Percentiles rank a stretch among this genome's conserved stretches.
Evolutionary conservation across 2,329 filamentous ascomycete species (phyloP).

Genomic region (Stemphylium beticola): DNA sequence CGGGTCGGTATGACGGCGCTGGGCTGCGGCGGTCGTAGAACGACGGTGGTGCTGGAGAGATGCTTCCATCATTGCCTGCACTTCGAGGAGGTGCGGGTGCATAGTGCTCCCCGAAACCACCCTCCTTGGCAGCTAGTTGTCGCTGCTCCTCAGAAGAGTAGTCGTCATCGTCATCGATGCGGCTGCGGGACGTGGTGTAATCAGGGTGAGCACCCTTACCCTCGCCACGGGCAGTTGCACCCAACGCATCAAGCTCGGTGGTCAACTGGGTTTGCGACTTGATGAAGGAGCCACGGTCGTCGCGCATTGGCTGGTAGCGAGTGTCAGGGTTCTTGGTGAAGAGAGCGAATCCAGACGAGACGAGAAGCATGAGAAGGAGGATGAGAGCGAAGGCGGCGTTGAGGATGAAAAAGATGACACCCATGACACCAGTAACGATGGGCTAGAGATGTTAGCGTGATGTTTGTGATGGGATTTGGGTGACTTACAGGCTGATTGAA

Average conservation of each 20-base stretch:
- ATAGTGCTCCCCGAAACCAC: conserved; percentile 51
- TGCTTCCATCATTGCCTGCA: conserved; percentile 44
- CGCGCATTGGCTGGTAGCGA: conserved; percentile 94
- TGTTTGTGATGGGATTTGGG: not conserved
- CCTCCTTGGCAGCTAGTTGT: conserved; percentile 43
- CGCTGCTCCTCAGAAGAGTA: conserved; percentile 60
- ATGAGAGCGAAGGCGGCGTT: conserved; percentile 86
- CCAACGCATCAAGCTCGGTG: conserved; percentile 88
- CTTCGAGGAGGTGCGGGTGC: conserved; percentile 54
- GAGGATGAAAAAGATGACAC: conserved; percentile 85
- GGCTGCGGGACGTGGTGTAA: conserved; percentile 52
- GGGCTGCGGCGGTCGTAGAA: conserved; percentile 45
- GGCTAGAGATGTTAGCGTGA: conserved; percentile 52
- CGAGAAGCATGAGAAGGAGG: conserved; percentile 80
- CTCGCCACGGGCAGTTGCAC: conserved; percentile 86
- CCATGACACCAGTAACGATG: conserved; percentile 85
- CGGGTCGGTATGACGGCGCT: conserved; percentile 45
- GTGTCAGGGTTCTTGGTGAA: conserved; percentile 93
- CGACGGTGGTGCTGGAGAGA: conserved; percentile 40
- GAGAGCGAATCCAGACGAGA: conserved; percentile 78
- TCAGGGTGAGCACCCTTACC: conserved; percentile 55
- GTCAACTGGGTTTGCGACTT: conserved; percentile 89
- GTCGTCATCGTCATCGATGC: conserved; percentile 75
- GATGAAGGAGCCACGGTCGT: conserved; percentile 96
- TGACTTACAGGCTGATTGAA: conserved; percentile 76